Evolutionary conservation across 441 rosid species (phyloP), one percentile per base, ranked within the genome.

Genomic region (Rhodomyrtus psidioides): DNA sequence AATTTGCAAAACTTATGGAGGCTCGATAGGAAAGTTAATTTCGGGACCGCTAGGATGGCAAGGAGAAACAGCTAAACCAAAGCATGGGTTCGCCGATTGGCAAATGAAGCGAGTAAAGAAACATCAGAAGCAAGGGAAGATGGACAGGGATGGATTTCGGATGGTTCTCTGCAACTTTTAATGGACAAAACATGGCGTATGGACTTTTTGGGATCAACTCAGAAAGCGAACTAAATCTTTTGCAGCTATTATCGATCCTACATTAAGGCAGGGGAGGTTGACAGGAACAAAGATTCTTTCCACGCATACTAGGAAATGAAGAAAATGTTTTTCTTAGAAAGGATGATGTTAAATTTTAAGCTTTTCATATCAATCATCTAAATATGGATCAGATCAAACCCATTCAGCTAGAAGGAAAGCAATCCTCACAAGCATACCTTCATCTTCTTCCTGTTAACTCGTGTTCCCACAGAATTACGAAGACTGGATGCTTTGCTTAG

Each of bases 381-480:
- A 70, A 39, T 49, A 39, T 55, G 57, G 24, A 17, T 83, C 83
- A 34, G 53, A 70, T 53, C 59, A 65, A 53, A 44, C 15, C 65
- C 60, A 9, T 81, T 82, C 24, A 19, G 53, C 46, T 82, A 54
- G 39, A 46, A 55, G 23, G 74, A 79, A 9, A 83, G 56, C 53
- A 49, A 62, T 46, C 28, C 28, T 58, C 59, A 57, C 74, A 84
- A 55, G 39, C 83, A 51, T 90, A 94, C 94, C 95, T 91, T 93
- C 87, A 93, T 90, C 91, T 96, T 97, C 91, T 95, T 97, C 82
- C 95, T 88, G 84, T 60, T 94, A 82, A 87, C 86, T 92, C 88
- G 94, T 81, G 88, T 94, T 85, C 88, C 85, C 19, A 83, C 65
- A 34, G 95, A 87, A 85, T 87, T 91, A 28, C 87, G 91, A 92